phyloP scores from a whole-genome alignment of 495 filamentous ascomycete species.

The Aspergillus avenaceus region DNA sequence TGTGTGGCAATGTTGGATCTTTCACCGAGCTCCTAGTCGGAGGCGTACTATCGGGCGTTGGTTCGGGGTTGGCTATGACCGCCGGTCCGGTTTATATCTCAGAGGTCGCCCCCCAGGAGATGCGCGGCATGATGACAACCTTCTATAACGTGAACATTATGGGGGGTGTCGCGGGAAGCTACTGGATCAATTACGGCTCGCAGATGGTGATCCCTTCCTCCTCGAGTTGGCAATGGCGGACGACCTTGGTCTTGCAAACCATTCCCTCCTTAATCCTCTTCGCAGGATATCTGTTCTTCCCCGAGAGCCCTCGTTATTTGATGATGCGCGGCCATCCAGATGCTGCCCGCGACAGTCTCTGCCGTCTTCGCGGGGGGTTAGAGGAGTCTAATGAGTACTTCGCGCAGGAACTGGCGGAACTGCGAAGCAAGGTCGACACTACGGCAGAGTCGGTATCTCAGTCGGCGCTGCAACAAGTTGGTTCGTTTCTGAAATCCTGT shows the following conservation, averaged over 20 bases:
- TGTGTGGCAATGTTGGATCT: slow-evolving; percentile 22
- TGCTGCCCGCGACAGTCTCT: slow-evolving; percentile 59
- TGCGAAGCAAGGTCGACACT: slow-evolving; percentile 63
- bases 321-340: slow-evolving; percentile 59
- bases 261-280: slow-evolving; percentile 55
- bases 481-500: slow-evolving; percentile 5
- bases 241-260: slow-evolving; percentile 56
- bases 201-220: slow-evolving; percentile 35
- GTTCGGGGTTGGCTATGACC: slow-evolving; percentile 71
- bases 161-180: slow-evolving; percentile 72
- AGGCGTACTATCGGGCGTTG: slow-evolving; percentile 66
- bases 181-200: slow-evolving; percentile 68
- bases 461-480: slow-evolving; percentile 3
- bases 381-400: slow-evolving; percentile 59
- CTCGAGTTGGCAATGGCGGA: slow-evolving; percentile 60
- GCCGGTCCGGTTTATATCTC: slow-evolving; percentile 68
- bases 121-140: slow-evolving; percentile 65
- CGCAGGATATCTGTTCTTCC: slow-evolving; percentile 65
- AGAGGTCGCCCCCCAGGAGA: slow-evolving; percentile 43
- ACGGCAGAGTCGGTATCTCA: slow-evolving; percentile 40
- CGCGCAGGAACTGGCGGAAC: slow-evolving; percentile 70
- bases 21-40: slow-evolving; percentile 53
- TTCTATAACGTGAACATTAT: slow-evolving; percentile 75
- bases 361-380: slow-evolving; percentile 53
- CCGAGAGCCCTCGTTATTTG: slow-evolving; percentile 71